A percentile compares a stretch with the other conserved stretches of the same genome.
Conservation (phyloP, 2,329 filamentous ascomycete species). For the Botrytis fragariae region DNA sequence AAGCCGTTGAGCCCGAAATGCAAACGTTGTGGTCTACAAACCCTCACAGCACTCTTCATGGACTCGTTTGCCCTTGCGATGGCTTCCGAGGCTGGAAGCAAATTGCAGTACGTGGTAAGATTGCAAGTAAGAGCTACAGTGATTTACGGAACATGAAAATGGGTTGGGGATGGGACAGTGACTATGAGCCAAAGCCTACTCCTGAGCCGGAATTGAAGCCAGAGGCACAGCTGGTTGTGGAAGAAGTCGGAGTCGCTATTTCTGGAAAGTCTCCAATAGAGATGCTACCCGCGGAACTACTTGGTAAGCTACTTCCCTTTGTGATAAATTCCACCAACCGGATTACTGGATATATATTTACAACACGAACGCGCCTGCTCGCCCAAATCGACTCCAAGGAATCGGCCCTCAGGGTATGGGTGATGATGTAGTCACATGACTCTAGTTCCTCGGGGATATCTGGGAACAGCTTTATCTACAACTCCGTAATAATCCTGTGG, state of each 20-base stretch:
- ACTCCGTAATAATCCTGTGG: conserved; percentile 7
- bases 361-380: background rate
- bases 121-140: conserved; percentile 59
- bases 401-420: conserved; percentile 12
- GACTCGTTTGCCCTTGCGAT: conserved; percentile 56
- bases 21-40: conserved; percentile 37
- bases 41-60: conserved; percentile 56
- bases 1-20: conserved; percentile 7
- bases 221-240: conserved; percentile 10
- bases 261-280: conserved; percentile 61
- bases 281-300: conserved; percentile 65
- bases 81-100: conserved; percentile 62
- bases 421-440: conserved; percentile 24
- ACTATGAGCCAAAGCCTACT: conserved; percentile 9
- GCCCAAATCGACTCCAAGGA: conserved; percentile 14
- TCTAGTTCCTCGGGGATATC: conserved; percentile 21
- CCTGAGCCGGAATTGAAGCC: background rate
- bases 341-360: conserved; percentile 4
- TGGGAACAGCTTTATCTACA: conserved; percentile 17
- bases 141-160: conserved; percentile 56
- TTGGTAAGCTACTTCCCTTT: conserved; percentile 53
- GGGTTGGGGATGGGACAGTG: conserved; percentile 49
- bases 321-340: conserved; percentile 10
- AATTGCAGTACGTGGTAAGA: conserved; percentile 54
- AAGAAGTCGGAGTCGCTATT: conserved; percentile 30